phyloP scores from a whole-genome alignment of 441 rosid species.

The Erodium moschatum region DNA sequence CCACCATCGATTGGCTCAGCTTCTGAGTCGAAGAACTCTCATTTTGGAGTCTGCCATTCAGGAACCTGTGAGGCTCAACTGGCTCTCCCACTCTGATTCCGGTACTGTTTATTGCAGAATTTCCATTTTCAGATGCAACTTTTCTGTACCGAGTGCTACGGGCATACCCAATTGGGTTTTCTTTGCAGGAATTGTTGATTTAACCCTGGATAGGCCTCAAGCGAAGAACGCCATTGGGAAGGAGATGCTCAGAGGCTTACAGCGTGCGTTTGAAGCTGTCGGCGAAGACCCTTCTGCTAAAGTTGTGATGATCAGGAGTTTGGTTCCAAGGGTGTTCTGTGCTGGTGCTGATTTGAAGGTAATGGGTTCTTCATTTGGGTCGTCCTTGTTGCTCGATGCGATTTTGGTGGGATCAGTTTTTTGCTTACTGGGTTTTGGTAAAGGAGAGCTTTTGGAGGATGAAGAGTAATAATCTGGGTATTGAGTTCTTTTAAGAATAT shows the following conservation, averaged over 20 bases:
- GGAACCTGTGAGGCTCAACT: conserved; percentile 55
- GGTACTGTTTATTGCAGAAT: conserved; percentile 32
- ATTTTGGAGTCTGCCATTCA: conserved; percentile 52
- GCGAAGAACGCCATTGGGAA: conserved; percentile 66
- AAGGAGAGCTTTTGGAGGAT: not conserved
- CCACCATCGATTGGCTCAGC: conserved; percentile 5
- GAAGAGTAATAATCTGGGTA: not conserved
- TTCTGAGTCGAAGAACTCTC: conserved; percentile 34
- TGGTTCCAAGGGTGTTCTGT: conserved; percentile 68
- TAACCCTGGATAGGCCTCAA: conserved; percentile 56
- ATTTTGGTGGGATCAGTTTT: not conserved
- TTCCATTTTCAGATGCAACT: not conserved
- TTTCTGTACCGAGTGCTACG: not conserved
- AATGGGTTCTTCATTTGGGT: not conserved
- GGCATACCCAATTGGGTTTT: not conserved
- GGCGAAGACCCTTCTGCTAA: conserved; percentile 46
- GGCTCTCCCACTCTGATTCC: conserved; percentile 54
- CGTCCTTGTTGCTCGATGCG: not conserved
- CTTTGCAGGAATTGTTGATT: conserved; percentile 64
- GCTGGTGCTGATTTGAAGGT: conserved; percentile 98
- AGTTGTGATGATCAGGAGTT: conserved; percentile 61
- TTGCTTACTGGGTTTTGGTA: not conserved
- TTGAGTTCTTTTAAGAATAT: not conserved
- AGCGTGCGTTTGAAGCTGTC: conserved; percentile 44
- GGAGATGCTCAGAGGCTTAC: conserved; percentile 63